Base-by-base conservation (phyloP, 2,329 filamentous ascomycete species). In the Catunica adiposa region DNA sequence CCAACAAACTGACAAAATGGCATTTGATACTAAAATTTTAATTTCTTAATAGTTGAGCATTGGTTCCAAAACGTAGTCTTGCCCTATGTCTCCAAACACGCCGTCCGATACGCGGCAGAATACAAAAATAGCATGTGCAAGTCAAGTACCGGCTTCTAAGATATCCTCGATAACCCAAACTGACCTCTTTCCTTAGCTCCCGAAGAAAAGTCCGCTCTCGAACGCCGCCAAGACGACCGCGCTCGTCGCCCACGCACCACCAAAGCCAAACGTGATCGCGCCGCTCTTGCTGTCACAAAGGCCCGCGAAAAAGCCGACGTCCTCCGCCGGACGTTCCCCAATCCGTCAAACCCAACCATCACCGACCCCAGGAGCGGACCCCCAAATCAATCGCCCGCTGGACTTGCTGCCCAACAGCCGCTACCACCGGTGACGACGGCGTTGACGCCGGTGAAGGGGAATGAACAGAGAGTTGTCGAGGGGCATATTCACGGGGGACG, bases 61-160 rank as follows among this genome's bases (percentile, higher is more conserved):
- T 59, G 57, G 57, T 59, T 59, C 29, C 57, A 59, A 22, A 60
- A 60, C 15, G 56, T 60, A 6, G 52, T 58, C 8, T 17, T 53
- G 6, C 54, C 56, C 2, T 56, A 58, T 29, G 55, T 57, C 3
- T 60, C 59, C 14, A 60, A 57, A 53, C 46, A 60, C n/a, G 59
- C 59, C 2, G 47, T 55, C 11, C 20, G 50, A 14, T 59, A 57
- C 55, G 59, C 55, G 3, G 48, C 48, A 29, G 40, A 56, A 11
- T 59, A 60, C 48, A 58, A 60, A 51, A 46, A 53, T 14, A 51
- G 53, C n/a, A 58, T 56, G 51, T 48, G 59, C 57, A 57, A 55
- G 40, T 22, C 23, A 2, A 17, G 11, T 22, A 7, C 17, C n/a
- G 15, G 6, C 17, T 42, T 7, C 26, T n/a, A 3, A 29, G 3